Evolutionary conservation across 75 land plant genomes (phyloP).

Genomic region (Chamaecyparis obtusa): DNA sequence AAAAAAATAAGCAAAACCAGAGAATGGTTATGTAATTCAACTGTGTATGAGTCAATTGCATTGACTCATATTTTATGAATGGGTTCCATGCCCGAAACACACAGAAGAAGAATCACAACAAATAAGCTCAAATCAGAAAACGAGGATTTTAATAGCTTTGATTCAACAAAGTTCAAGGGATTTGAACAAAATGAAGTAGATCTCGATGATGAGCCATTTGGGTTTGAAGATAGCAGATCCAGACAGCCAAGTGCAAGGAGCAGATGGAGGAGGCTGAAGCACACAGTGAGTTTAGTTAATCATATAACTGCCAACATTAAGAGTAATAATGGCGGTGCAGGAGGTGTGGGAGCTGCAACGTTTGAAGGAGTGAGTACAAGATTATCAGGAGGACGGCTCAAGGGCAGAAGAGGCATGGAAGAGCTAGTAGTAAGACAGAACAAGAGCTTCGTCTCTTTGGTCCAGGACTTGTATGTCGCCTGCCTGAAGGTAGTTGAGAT

Average conservation of each 20-base stretch:
- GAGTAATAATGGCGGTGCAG: conserved; percentile 32
- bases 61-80: neutral
- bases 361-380: conserved; percentile 44
- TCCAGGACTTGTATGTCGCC: conserved; percentile 49
- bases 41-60: too few species aligned
- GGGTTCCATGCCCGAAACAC: neutral
- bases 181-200: neutral
- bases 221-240: neutral
- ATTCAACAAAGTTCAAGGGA: neutral
- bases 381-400: conserved; percentile 13
- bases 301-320: conserved; percentile 28
- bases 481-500: conserved; percentile 34
- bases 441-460: conserved; percentile 21
- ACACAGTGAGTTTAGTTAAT: conserved; percentile 33
- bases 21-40: too few species aligned
- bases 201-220: neutral
- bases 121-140: neutral
- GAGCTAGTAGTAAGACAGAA: conserved; percentile 41
- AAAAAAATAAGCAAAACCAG: neutral
- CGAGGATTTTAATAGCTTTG: neutral
- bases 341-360: conserved; percentile 42
- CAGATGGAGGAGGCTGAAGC: conserved; percentile 35
- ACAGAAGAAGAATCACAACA: neutral
- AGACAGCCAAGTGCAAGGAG: conserved; percentile 19
- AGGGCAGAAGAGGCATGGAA: conserved; percentile 52